Conservation (phyloP, 371 early-diverging fungal species). For the Aphelidium insulamus region DNA sequence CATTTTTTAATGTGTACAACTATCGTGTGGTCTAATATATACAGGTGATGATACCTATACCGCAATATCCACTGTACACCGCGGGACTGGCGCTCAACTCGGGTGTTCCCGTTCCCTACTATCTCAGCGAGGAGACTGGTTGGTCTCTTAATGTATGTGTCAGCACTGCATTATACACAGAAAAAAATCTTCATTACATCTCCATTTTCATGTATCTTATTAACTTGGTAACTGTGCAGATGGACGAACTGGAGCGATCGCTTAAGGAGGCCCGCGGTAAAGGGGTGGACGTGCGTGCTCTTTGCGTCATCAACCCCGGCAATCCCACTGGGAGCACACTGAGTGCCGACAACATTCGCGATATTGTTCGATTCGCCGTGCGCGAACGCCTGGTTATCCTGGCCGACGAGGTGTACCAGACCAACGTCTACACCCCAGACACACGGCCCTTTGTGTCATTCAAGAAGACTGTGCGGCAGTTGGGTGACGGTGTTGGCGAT, state of each 20-base stretch:
- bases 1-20: background rate
- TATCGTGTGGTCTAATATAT: background rate
- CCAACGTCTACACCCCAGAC: slow-evolving; percentile 63
- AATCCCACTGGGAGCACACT: slow-evolving; percentile 93
- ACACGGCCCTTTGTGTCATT: slow-evolving; percentile 77
- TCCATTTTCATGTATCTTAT: background rate
- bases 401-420: slow-evolving; percentile 96
- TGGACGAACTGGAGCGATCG: slow-evolving; percentile 28
- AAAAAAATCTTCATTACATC: background rate
- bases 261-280: slow-evolving; percentile 37
- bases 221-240: slow-evolving; percentile 5
- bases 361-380: slow-evolving; percentile 69
- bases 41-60: slow-evolving; percentile 85
- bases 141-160: slow-evolving; percentile 48
- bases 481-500: slow-evolving; percentile 8
- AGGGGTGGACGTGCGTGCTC: slow-evolving; percentile 69
- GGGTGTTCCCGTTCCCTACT: slow-evolving; percentile 73
- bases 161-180: too few relatives aligned
- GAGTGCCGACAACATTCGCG: slow-evolving; percentile 50
- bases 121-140: slow-evolving; percentile 54
- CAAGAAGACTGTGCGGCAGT: slow-evolving; percentile 51
- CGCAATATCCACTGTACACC: slow-evolving; percentile 95
- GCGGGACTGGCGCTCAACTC: slow-evolving; percentile 66
- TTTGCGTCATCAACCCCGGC: slow-evolving; percentile 93
- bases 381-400: slow-evolving; percentile 54